These are phyloP conservation scores for Fusarium mangiferae DNA, from an alignment of 2,329 filamentous ascomycete species.

Conservation along the genomic window DNA sequence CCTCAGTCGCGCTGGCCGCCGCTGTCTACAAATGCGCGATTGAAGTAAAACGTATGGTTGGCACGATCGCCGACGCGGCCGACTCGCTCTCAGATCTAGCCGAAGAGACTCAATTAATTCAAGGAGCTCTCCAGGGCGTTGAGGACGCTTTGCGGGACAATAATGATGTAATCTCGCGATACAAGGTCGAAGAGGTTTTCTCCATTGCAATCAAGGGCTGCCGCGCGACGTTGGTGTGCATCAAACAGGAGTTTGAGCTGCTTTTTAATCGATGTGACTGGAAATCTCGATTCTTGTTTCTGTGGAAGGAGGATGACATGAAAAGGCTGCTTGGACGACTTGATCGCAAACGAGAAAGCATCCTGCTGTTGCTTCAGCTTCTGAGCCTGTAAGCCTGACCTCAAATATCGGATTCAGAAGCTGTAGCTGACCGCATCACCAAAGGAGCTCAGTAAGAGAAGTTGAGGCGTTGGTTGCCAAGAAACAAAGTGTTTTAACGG, in stretches of 20 bases:
- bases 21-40: neutral
- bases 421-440: fast-evolving
- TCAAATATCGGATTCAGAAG: no score
- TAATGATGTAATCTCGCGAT: neutral
- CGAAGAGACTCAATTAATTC: neutral
- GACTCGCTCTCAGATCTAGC: neutral
- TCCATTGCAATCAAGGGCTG: neutral
- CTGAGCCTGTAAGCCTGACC: neutral
- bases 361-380: neutral
- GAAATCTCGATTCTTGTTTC: fast-evolving
- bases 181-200: neutral
- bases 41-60: neutral
- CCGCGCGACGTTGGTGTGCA: fast-evolving
- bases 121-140: fast-evolving
- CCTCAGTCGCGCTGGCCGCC: neutral
- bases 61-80: fast-evolving
- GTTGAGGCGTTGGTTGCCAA: no score
- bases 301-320: fast-evolving
- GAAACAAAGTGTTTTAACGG: fast-evolving
- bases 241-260: neutral
- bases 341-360: neutral
- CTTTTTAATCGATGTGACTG: fast-evolving
- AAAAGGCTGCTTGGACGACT: neutral
- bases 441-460: neutral
- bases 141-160: fast-evolving